A percentile compares a stretch with the other conserved stretches of the same genome.
These are phyloP conservation scores for Escovopsis sp. DNA, from an alignment of 2,329 filamentous ascomycete genomes.

Conservation along the genomic window DNA sequence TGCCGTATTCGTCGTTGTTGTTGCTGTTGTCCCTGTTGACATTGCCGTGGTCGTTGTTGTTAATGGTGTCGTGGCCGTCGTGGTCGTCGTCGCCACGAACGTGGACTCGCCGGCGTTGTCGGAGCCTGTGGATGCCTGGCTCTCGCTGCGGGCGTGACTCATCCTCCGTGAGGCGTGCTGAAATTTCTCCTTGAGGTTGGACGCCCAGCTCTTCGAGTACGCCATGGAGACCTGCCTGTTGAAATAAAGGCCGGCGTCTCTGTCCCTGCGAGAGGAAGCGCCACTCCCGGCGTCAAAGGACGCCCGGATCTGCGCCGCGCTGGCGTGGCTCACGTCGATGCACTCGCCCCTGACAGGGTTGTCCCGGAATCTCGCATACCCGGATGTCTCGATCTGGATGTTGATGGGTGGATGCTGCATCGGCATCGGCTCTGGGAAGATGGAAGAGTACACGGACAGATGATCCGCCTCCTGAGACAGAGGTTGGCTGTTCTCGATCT, in stretches of 20 bases:
- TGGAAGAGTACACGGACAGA: constrained; percentile 11
- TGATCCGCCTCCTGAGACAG: constrained; percentile 10
- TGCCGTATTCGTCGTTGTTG: too few species aligned
- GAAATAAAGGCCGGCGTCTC: constrained; percentile 3
- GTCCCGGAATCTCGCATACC: constrained; percentile 41
- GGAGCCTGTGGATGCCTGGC: constrained; percentile 17
- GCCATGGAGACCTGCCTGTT: constrained; percentile 38
- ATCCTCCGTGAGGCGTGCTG: constrained; percentile 15
- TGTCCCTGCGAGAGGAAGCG: neutral
- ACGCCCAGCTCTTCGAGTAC: constrained; percentile 34
- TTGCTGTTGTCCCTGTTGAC: too few species aligned
- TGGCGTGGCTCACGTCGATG: constrained; percentile 15
- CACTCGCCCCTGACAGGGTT: constrained; percentile 26
- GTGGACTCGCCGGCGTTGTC: constrained; percentile 11
- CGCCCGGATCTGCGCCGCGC: constrained; percentile 2
- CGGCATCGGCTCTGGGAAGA: constrained; percentile 2
- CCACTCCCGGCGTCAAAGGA: constrained; percentile 5
- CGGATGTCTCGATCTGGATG: constrained; percentile 37
- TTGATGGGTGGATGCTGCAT: constrained; percentile 27
- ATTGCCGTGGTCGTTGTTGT: too few species aligned
- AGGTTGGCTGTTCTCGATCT: constrained; percentile 22
- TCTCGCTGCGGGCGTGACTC: constrained; percentile 15
- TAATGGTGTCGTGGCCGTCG: too few species aligned
- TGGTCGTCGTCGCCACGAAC: too few species aligned
- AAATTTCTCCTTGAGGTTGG: constrained; percentile 30